Conservation (phyloP, 768 basidiomycete species). For the Stropharia rugosoannulata region DNA sequence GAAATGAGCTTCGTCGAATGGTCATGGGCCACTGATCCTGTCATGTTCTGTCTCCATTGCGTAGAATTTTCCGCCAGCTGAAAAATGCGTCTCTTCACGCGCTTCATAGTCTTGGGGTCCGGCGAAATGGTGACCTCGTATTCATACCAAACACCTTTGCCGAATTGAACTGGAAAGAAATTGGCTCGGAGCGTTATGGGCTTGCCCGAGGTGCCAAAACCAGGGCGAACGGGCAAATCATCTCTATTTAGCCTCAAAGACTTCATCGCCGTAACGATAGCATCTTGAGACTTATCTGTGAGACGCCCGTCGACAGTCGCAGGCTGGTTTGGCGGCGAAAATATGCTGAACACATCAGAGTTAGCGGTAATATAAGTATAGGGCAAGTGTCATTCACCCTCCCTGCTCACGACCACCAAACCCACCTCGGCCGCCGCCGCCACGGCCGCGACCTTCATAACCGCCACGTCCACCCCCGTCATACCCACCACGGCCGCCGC, state of each 20-base stretch:
- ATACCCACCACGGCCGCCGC: conserved; percentile 11
- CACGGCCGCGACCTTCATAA: background rate
- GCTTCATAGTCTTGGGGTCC: conserved; percentile 44
- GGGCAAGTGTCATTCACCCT: conserved; percentile 26
- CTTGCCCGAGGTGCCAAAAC: conserved; percentile 51
- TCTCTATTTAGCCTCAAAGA: conserved; percentile 28
- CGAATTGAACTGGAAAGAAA: conserved; percentile 61
- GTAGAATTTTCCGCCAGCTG: conserved; percentile 55
- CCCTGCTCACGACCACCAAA: conserved; percentile 33
- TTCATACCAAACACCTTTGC: conserved; percentile 52
- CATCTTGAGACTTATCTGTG: conserved; percentile 37
- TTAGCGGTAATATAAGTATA: background rate
- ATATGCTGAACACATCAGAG: conserved; percentile 22
- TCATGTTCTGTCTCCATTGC: conserved; percentile 49
- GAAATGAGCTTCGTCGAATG: conserved; percentile 51
- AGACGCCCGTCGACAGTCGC: conserved; percentile 44
- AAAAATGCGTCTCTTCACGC: conserved; percentile 60
- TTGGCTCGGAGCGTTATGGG: conserved; percentile 59
- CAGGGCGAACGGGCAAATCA: conserved; percentile 58
- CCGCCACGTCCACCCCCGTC: conserved; percentile 1
- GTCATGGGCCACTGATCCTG: conserved; percentile 55
- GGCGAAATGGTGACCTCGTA: conserved; percentile 62
- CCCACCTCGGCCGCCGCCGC: conserved; percentile 27
- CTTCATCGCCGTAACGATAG: conserved; percentile 37
- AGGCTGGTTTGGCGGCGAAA: conserved; percentile 37